phyloP scores from a whole-genome alignment of 1,284 basidiomycete species.

The Marasmius tenuissimus region DNA sequence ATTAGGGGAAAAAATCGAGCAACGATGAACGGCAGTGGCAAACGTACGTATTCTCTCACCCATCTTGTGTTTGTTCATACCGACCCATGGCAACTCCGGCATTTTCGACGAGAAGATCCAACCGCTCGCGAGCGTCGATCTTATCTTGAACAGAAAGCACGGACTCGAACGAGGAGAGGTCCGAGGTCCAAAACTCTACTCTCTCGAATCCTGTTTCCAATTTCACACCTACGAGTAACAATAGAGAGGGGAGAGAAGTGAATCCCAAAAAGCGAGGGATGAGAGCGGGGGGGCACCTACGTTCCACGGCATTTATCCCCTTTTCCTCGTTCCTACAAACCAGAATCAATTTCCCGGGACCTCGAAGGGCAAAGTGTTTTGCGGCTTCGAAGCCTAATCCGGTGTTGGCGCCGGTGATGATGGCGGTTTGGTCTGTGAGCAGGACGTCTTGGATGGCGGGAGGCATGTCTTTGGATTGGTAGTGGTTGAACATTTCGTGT shows the following conservation, averaged over 20 bases:
- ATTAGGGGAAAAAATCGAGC: neutral
- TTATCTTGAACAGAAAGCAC: constrained; percentile 35
- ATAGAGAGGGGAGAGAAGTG: neutral
- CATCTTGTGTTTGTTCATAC: constrained; percentile 30
- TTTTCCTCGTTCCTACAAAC: constrained; percentile 25
- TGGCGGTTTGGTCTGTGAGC: constrained; percentile 30
- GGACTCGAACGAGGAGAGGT: constrained; percentile 36
- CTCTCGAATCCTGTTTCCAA: constrained; percentile 28
- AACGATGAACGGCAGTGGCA: constrained; percentile 4
- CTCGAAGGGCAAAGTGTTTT: constrained; percentile 31
- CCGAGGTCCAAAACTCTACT: constrained; percentile 35
- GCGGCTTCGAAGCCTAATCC: constrained; percentile 33
- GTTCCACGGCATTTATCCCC: constrained; percentile 18
- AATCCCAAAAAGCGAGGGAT: neutral
- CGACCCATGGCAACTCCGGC: constrained; percentile 25
- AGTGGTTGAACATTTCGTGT: no score
- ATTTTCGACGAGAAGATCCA: constrained; percentile 42
- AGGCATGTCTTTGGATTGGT: constrained; percentile 7
- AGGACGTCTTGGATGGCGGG: constrained; percentile 27
- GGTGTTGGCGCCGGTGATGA: constrained; percentile 33
- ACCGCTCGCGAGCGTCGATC: constrained; percentile 29
- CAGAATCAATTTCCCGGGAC: constrained; percentile 27
- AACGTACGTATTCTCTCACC: constrained; percentile 37
- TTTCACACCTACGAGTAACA: constrained; percentile 27
- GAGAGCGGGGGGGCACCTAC: constrained; percentile 14